Evolutionary conservation across 2,329 filamentous ascomycete species (phyloP).

Genomic region (Neonectria faginata): DNA sequence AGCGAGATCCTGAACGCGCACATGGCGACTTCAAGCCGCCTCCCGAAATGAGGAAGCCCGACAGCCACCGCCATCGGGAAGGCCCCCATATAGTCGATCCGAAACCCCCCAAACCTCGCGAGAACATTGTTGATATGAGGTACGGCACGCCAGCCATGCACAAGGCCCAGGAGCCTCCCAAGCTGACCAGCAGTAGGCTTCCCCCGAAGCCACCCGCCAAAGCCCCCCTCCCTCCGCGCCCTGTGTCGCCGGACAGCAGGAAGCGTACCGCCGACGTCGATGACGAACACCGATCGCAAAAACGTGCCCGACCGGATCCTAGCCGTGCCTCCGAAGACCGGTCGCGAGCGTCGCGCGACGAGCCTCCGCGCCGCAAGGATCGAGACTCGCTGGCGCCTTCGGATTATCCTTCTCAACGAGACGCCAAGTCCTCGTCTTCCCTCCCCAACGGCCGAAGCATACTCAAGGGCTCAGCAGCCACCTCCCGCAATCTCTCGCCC

Average conservation of each 20-base stretch:
- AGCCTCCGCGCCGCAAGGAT: conserved; percentile 49
- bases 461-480: conserved; percentile 47
- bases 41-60: conserved; percentile 41
- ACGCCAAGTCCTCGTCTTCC: conserved; percentile 44
- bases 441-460: conserved; percentile 53
- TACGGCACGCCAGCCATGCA: conserved; percentile 28
- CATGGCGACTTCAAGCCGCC: conserved; percentile 39
- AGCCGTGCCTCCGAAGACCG: conserved; percentile 49
- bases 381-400: conserved; percentile 43
- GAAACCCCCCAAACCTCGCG: conserved; percentile 48
- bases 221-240: conserved; percentile 50
- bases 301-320: conserved; percentile 59
- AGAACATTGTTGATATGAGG: conserved; percentile 48
- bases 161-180: background rate
- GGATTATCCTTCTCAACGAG: conserved; percentile 47
- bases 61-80: conserved; percentile 42
- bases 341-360: conserved; percentile 50
- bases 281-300: conserved; percentile 58
- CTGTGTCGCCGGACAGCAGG: conserved; percentile 58
- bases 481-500: conserved; percentile 49
- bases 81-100: conserved; percentile 42
- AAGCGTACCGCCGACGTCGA: conserved; percentile 61
- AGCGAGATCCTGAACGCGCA: conserved; percentile 49
- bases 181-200: conserved; percentile 46
- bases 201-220: conserved; percentile 52